Evolutionary conservation across 2,329 filamentous ascomycete species (phyloP).

Genomic region (Colletotrichum agaves): DNA sequence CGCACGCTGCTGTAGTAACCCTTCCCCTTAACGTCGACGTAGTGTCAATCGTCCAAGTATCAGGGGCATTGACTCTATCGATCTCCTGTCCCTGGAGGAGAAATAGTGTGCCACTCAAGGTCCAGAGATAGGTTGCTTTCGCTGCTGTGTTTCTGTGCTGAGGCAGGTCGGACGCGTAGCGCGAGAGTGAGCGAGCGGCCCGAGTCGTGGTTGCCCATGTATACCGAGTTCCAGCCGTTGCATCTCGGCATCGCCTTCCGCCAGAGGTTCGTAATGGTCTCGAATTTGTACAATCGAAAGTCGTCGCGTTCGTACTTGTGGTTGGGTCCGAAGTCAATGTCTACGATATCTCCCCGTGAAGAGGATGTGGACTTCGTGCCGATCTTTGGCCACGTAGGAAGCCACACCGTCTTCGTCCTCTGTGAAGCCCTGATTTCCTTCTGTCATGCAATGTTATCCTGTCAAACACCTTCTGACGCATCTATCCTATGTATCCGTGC

Average conservation of each 20-base stretch:
- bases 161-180: slow-evolving; percentile 55
- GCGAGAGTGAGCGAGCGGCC: slow-evolving; percentile 59
- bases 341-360: slow-evolving; percentile 44
- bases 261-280: slow-evolving; percentile 49
- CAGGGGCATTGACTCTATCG: slow-evolving; percentile 59
- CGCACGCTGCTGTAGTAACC: slow-evolving; percentile 50
- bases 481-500: too few species aligned
- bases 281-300: slow-evolving; percentile 50
- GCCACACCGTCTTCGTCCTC: too few species aligned
- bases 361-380: slow-evolving; percentile 46
- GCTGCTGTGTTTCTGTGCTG: slow-evolving; percentile 51
- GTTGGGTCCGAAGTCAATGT: slow-evolving; percentile 50
- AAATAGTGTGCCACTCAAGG: slow-evolving; percentile 57
- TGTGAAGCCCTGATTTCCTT: too few species aligned
- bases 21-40: slow-evolving; percentile 55
- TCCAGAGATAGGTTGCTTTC: slow-evolving; percentile 54
- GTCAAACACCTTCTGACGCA: too few species aligned
- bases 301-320: slow-evolving; percentile 54
- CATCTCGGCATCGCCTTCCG: slow-evolving; percentile 50
- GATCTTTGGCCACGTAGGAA: slow-evolving; percentile 58
- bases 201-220: slow-evolving; percentile 68
- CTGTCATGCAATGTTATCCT: too few species aligned
- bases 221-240: slow-evolving; percentile 61
- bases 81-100: slow-evolving; percentile 64
- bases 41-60: slow-evolving; percentile 54